These are phyloP conservation scores for Volvox africanus DNA, from an alignment of 139 green algal genomes.

Conservation along the genomic window DNA sequence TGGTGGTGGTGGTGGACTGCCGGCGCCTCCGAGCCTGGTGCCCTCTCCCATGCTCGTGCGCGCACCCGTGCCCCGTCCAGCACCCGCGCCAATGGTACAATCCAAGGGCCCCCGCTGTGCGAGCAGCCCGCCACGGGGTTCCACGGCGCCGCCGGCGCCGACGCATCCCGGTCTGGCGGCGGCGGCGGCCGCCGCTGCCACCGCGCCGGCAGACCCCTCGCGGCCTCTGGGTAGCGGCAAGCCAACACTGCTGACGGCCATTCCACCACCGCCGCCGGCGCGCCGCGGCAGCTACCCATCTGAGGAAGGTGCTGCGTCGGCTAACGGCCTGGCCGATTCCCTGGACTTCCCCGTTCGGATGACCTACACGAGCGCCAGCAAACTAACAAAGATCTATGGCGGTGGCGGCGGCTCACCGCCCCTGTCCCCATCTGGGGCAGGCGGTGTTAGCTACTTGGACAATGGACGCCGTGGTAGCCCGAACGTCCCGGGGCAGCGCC, in stretches of 20 bases:
- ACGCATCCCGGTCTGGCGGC: not conserved
- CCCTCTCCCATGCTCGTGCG: not conserved
- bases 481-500: not conserved
- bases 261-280: conserved; percentile 15
- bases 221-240: conserved; percentile 32
- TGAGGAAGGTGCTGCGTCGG: not conserved
- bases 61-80: not conserved
- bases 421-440: not conserved
- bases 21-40: conserved; percentile 8
- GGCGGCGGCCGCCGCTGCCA: not conserved
- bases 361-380: not conserved
- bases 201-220: not conserved
- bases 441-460: not conserved
- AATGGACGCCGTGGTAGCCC: not conserved
- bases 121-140: not conserved
- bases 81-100: not conserved
- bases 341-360: not conserved
- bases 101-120: conserved; percentile 18
- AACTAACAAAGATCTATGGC: conserved; percentile 23
- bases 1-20: not conserved
- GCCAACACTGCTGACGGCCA: conserved; percentile 15
- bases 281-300: not conserved
- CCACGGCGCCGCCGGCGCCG: too few relatives aligned
- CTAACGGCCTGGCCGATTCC: not conserved
- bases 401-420: not conserved